Percentiles rank a stretch among this genome's conserved stretches.
Conservation (phyloP, 2,329 filamentous ascomycete species). For the Xylaria sp. region DNA sequence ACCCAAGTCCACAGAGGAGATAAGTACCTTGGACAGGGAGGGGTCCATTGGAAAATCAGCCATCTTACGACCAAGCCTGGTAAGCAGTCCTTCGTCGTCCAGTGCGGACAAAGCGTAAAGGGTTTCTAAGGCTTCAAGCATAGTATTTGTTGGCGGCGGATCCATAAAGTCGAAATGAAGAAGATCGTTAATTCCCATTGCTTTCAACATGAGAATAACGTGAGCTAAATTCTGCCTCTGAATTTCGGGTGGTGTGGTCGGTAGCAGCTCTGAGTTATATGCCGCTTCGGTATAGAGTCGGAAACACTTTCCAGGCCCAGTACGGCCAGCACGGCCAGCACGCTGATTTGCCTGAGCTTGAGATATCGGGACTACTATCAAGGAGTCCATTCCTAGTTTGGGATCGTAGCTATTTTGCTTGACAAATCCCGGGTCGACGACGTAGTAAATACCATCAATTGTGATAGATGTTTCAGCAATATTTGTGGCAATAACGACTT, state of each 20-base stretch:
- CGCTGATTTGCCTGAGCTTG: constrained; percentile 97
- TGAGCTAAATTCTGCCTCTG: constrained; percentile 92
- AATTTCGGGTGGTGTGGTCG: constrained; percentile 95
- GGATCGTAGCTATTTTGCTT: constrained; percentile 98
- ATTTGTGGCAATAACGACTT: constrained; percentile 97
- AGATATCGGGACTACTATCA: constrained; percentile 95
- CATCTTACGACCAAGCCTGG: constrained; percentile 93
- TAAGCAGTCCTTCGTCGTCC: constrained; percentile 94
- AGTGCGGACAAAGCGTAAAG: constrained; percentile 91
- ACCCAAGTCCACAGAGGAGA: constrained; percentile 84
- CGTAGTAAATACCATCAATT: constrained; percentile 97
- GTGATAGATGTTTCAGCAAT: constrained; percentile 98
- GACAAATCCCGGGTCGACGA: constrained; percentile 95
- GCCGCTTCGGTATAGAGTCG: constrained; percentile 94
- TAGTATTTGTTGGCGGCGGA: constrained; percentile 95
- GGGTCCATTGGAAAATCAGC: constrained; percentile 99
- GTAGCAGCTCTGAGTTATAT: constrained; percentile 96
- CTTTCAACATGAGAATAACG: constrained; percentile 97
- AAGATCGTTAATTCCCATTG: constrained; percentile 98
- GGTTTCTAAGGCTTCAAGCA: constrained; percentile 95
- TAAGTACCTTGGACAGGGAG: constrained; percentile 87
- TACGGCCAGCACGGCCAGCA: constrained; percentile 91
- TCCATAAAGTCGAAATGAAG: constrained; percentile 99
- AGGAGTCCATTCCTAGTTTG: constrained; percentile 96
- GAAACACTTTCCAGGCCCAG: constrained; percentile 96